phyloP scores from a whole-genome alignment of 148 eudicot species.

The Polygonum maritimum region DNA sequence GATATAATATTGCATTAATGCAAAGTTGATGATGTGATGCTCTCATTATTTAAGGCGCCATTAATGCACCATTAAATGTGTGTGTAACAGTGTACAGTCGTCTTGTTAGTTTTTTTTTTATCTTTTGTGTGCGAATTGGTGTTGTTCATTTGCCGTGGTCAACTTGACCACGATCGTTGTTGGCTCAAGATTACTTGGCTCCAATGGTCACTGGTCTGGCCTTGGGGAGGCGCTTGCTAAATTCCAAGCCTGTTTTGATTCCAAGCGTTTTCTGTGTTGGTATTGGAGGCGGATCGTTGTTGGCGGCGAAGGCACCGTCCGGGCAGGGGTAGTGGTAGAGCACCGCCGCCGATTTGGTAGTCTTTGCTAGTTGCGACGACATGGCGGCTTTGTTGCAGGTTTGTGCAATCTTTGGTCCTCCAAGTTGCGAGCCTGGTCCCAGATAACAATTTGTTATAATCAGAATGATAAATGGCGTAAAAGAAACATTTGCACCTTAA shows the following conservation, averaged over 20 bases:
- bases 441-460: neutral
- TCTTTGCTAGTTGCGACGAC: neutral
- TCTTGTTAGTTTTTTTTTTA: too few species aligned
- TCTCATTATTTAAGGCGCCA: too few species aligned
- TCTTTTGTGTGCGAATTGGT: too few species aligned
- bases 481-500: neutral
- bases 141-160: too few species aligned
- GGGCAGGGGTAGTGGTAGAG: constrained; percentile 91
- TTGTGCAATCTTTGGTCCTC: constrained; percentile 57
- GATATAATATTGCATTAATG: too few species aligned
- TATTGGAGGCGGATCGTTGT: constrained; percentile 90
- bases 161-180: too few species aligned
- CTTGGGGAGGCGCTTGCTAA: constrained; percentile 25
- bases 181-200: constrained; percentile 73
- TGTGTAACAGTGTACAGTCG: too few species aligned
- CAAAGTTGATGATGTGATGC: too few species aligned
- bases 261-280: constrained; percentile 75
- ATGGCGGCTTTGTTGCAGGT: constrained; percentile 23
- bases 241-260: constrained; percentile 27
- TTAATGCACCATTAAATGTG: too few species aligned
- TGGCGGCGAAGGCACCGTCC: constrained; percentile 78
- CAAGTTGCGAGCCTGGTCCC: constrained; percentile 1
- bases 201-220: constrained; percentile 78
- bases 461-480: neutral
- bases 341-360: constrained; percentile 28